Base-by-base conservation (phyloP, 2,329 filamentous ascomycete genomes). In the Helminthosporium solani region DNA sequence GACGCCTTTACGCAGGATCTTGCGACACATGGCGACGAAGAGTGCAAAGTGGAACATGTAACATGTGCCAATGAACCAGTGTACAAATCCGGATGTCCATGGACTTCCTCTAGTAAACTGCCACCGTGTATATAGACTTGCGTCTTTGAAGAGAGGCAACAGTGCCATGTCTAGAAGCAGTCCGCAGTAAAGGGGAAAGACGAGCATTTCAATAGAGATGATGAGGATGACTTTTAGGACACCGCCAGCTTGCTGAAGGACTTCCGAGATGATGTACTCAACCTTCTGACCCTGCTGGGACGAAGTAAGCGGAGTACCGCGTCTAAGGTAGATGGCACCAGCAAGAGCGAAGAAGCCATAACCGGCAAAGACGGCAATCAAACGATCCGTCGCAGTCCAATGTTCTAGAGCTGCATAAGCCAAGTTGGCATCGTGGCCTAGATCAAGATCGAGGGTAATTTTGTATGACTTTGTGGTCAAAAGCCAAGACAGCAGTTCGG, bases 1-100 rank as follows among this genome's bases (percentile, higher is more conserved):
- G 33, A 99, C 94, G 41, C 94, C 94, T 57, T 84, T 90, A 53
- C 94, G 86, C 86, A 99, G 88, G 48, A 97, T 96, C 74, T 96
- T 96, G 52, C 94, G 86, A 71, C 94, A 99, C 91, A 99, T 97
- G 46, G 91, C 95, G 15, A 99, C 94, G 66, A 99, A 99, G 2
- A 99, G 80, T 4, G 94, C 94, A 67, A 99, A 99, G 68, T 99
- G 94, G 73, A 99, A 99, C 95, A 99, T 99, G 71, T 99, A 99
- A 53, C 91, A 95, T 3, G 94, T 99, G 39, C 94, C 94, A 46
- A 96, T 86, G 64, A 99, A 99, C 94, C 94, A 99, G 69, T 99
- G 94, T 42, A 97, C 87, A 67, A 99, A 99, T 12, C 95, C 83
- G 12, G 92, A 96, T 0, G 90, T 96, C 56, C 92, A 80, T 0